Conservation (phyloP, 2,329 filamentous ascomycete genomes). For the Hypoxylon sp. region DNA sequence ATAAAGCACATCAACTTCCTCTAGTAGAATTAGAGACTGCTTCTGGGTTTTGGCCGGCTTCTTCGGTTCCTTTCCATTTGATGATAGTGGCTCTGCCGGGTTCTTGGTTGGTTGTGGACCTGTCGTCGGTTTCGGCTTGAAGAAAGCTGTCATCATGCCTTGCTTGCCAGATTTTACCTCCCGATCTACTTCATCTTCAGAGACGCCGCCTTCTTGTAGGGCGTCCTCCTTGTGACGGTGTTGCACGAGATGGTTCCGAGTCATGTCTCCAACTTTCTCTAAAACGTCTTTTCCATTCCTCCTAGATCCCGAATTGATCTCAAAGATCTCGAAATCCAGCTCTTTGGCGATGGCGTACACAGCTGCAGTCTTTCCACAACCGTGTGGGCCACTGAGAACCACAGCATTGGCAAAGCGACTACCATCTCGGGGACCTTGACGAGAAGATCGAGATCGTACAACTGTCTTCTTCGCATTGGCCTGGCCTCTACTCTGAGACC, state of each 20-base stretch:
- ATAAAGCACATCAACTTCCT: slow-evolving; percentile 94
- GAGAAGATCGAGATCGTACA: slow-evolving; percentile 58
- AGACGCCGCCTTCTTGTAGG: slow-evolving; percentile 50
- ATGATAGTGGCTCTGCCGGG: slow-evolving; percentile 23
- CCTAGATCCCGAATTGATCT: slow-evolving; percentile 88
- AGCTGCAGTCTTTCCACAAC: slow-evolving; percentile 93
- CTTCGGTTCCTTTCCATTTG: slow-evolving; percentile 51
- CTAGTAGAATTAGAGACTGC: slow-evolving; percentile 92
- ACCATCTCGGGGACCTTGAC: slow-evolving; percentile 57
- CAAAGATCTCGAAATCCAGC: slow-evolving; percentile 92
- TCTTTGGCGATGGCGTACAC: slow-evolving; percentile 94
- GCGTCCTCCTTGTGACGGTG: slow-evolving; percentile 59
- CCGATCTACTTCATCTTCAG: slow-evolving; percentile 65
- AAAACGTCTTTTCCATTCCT: slow-evolving; percentile 90
- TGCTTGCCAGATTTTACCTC: slow-evolving; percentile 79
- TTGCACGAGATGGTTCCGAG: slow-evolving; percentile 89
- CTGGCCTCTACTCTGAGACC: slow-evolving; percentile 56
- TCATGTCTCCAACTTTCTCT: slow-evolving; percentile 97
- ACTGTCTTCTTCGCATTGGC: slow-evolving; percentile 67
- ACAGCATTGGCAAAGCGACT: slow-evolving; percentile 78
- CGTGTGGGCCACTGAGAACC: slow-evolving; percentile 89
- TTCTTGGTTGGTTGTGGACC: slow-evolving; percentile 53
- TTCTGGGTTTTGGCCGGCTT: slow-evolving; percentile 74
- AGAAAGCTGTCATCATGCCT: slow-evolving; percentile 85
- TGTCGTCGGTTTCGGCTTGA: slow-evolving; percentile 68